Evolutionary conservation across 306 rosid genomes (phyloP), one percentile per base, ranked within the genome.

Genomic region (Ormosia emarginata): DNA sequence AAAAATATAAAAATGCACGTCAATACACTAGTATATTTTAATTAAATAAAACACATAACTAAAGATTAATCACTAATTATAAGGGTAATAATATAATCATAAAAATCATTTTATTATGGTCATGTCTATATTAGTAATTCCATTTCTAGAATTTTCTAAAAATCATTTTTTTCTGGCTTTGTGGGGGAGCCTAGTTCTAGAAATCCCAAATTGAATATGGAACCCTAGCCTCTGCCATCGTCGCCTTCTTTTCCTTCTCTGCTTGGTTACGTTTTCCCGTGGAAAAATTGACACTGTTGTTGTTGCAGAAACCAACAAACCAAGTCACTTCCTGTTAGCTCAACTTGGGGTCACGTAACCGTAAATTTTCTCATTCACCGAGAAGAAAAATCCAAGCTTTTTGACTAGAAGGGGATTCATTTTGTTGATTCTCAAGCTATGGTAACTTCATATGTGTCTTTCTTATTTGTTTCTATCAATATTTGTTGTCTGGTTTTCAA

Each of bases 391-490:
- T 39, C 55, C 40, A 46, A 79, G 34, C 77, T 64, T 74, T 58
- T 46, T 58, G n/a, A 29, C 29, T 53, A 15, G 8, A 47, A 63
- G 29, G 49, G 71, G 7, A 1, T 29, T 68, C 64, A 6, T 79
- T 33, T 74, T 65, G 39, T 15, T 70, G 46, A 61, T 82, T 79
- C 24, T 75, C 46, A n/a, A 75, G 77, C 79, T 30, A 86, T 86
- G 89, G 89, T 86, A 80, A 68, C 64, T 68, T 75, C 24, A 33
- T 32, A 13, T 30, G 8, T 41, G 8, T 30, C 40, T 69, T 32
- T 52, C 2, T 13, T 71, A 4, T 15, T 7, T 68, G 7, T 36
- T 59, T 4, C 7, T 39, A 7, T 65, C 13, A 5, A 46, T 4
- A 6, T 73, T 66, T 65, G 18, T 24, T 43, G 0, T 68, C 7